phyloP scores from a whole-genome alignment of 495 filamentous ascomycete species.

The Durotheca rogersii region DNA sequence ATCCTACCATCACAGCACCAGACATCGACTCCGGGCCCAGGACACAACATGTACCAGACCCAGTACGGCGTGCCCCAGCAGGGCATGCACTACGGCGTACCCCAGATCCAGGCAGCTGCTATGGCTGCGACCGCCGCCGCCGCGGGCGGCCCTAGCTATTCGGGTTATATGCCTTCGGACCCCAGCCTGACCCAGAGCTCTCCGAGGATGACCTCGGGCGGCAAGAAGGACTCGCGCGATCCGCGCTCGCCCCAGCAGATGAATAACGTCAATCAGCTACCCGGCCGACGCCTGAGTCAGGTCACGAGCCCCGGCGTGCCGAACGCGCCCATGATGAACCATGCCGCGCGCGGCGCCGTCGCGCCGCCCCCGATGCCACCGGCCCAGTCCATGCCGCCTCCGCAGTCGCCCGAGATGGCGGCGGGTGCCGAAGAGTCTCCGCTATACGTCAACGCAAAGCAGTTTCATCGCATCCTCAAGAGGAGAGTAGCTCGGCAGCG shows the following conservation, averaged over 20 bases:
- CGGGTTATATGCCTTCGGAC: conserved; percentile 55
- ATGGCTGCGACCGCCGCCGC: conserved; percentile 71
- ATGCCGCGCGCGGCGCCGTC: conserved; percentile 45
- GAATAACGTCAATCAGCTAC: conserved; percentile 50
- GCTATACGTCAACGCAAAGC: conserved; percentile 96
- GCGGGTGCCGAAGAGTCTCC: conserved; percentile 88
- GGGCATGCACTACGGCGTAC: conserved; percentile 62
- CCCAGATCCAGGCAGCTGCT: conserved; percentile 62
- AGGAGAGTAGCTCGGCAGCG: conserved; percentile 88
- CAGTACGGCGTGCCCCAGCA: conserved; percentile 58
- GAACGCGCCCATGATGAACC: conserved; percentile 59
- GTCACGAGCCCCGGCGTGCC: conserved; percentile 63
- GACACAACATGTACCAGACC: conserved; percentile 60
- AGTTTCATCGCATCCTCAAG: conserved; percentile 97
- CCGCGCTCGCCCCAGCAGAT: conserved; percentile 64
- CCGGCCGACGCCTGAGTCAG: conserved; percentile 59
- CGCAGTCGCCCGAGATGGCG: conserved; percentile 80
- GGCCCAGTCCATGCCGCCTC: conserved; percentile 56
- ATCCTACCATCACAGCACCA: conserved; percentile 63
- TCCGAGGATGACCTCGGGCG: conserved; percentile 54
- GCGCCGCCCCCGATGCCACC: conserved; percentile 49
- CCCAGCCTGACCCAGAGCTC: conserved; percentile 58
- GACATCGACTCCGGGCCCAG: conserved; percentile 52
- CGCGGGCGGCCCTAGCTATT: conserved; percentile 58
- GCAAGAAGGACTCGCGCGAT: conserved; percentile 59